These are phyloP conservation scores for Quercus gilva DNA, from an alignment of 306 rosid species.

Conservation along the genomic window DNA sequence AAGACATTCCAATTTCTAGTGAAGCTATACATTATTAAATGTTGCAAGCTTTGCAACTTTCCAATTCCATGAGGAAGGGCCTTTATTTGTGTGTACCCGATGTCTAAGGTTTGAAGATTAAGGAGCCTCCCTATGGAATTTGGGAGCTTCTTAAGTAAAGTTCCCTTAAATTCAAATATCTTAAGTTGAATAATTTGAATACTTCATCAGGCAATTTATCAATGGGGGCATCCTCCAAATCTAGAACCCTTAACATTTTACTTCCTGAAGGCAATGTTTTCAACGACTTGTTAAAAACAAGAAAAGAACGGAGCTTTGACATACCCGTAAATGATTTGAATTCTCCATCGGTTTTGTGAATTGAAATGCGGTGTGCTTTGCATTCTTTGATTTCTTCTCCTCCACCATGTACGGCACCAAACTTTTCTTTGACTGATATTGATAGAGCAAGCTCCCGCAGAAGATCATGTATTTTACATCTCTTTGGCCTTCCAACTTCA, in stretches of 20 bases:
- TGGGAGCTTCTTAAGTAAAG: background rate
- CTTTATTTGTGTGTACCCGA: background rate
- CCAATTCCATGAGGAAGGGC: background rate
- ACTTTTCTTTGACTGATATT: background rate
- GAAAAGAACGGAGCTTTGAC: too few relatives aligned
- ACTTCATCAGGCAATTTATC: background rate
- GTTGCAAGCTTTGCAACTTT: background rate
- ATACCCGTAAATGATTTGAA: too few relatives aligned
- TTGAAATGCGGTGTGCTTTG: too few relatives aligned
- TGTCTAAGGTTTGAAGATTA: background rate
- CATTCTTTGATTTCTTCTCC: too few relatives aligned
- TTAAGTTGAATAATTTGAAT: background rate
- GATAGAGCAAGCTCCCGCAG: slow-evolving; percentile 16
- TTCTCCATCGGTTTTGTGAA: too few relatives aligned
- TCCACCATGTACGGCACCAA: background rate
- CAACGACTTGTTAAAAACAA: too few relatives aligned
- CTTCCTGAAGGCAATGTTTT: background rate
- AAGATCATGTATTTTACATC: background rate
- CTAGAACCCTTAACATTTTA: too few relatives aligned
- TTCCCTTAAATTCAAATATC: background rate
- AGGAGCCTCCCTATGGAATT: background rate
- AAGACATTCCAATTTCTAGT: background rate
- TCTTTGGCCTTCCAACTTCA: too few relatives aligned
- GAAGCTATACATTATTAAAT: background rate
- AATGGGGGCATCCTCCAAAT: too few relatives aligned